A percentile compares a stretch with the other conserved stretches of the same genome.
Conservation (phyloP, 345 rosid species). For the Abelmoschus esculentus region DNA sequence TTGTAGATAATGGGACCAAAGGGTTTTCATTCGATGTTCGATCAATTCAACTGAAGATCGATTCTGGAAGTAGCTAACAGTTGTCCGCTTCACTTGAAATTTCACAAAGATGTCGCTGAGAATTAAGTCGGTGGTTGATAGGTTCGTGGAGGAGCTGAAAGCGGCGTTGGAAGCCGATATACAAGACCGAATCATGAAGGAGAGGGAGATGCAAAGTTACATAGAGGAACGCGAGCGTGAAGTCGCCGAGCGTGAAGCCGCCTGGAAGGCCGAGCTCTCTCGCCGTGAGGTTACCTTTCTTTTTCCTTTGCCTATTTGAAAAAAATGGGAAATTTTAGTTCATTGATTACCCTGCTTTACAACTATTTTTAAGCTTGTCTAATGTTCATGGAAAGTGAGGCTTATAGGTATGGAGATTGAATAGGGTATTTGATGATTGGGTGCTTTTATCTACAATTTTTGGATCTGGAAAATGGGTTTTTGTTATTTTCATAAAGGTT, state of each 20-base stretch:
- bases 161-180: constrained; percentile 93
- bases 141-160: constrained; percentile 91
- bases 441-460: not conserved
- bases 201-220: constrained; percentile 97
- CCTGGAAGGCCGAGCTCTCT: constrained; percentile 98
- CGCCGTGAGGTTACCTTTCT: constrained; percentile 65
- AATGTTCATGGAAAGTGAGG: not conserved
- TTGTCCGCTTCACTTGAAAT: not conserved
- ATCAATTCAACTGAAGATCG: constrained; percentile 4
- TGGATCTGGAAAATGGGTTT: not conserved
- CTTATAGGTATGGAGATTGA: not conserved
- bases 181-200: constrained; percentile 94
- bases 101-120: constrained; percentile 56
- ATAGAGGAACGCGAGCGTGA: constrained; percentile 72
- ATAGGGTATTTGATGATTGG: not conserved
- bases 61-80: not conserved
- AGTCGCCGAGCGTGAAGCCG: constrained; percentile 58
- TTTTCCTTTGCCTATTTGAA: not conserved
- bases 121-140: constrained; percentile 86
- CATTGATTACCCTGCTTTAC: not conserved
- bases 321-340: not conserved
- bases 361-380: not conserved
- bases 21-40: not conserved
- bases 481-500: not conserved
- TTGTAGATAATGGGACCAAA: not conserved